phyloP scores from a whole-genome alignment of 192 early-diverging fungal species.

The Backusella macrospora region DNA sequence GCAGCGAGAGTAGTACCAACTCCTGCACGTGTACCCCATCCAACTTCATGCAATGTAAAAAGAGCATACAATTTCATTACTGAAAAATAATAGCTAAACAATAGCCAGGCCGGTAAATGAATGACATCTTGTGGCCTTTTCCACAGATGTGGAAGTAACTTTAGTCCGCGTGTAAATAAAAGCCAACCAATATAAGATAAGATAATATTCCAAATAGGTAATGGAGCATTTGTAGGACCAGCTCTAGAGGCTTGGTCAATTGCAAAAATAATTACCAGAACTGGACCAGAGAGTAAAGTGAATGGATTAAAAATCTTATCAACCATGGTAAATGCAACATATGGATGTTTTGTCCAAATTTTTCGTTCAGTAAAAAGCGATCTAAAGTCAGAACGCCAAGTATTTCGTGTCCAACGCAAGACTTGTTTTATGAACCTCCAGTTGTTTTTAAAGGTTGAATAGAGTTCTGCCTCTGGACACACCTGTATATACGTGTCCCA shows the following conservation, averaged over 20 bases:
- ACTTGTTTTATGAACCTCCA: conserved; percentile 67
- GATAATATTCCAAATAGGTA: conserved; percentile 56
- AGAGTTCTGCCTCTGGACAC: conserved; percentile 59
- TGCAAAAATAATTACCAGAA: conserved; percentile 49
- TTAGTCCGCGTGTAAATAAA: conserved; percentile 55
- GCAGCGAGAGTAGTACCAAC: conserved; percentile 35
- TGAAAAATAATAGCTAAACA: conserved; percentile 65
- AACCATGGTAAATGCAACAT: conserved; percentile 63
- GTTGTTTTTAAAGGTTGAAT: conserved; percentile 65
- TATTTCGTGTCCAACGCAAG: conserved; percentile 63
- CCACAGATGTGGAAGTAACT: conserved; percentile 59
- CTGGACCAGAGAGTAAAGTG: conserved; percentile 57
- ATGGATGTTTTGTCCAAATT: conserved; percentile 60
- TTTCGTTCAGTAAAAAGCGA: conserved; percentile 56
- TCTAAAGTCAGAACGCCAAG: conserved; percentile 60
- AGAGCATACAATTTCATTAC: conserved; percentile 59
- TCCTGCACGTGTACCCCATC: conserved; percentile 57
- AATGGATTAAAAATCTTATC: conserved; percentile 65
- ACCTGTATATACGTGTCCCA: conserved; percentile 63
- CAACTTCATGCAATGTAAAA: conserved; percentile 61
- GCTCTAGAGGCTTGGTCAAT: conserved; percentile 12
- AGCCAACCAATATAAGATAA: conserved; percentile 57
- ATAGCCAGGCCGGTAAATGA: conserved; percentile 52
- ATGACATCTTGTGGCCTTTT: conserved; percentile 56
- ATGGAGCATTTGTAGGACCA: conserved; percentile 22